Evolutionary conservation across 2,329 filamentous ascomycete species (phyloP), one percentile per base, ranked within the genome.

Genomic region (Paecilomyces variotii): DNA sequence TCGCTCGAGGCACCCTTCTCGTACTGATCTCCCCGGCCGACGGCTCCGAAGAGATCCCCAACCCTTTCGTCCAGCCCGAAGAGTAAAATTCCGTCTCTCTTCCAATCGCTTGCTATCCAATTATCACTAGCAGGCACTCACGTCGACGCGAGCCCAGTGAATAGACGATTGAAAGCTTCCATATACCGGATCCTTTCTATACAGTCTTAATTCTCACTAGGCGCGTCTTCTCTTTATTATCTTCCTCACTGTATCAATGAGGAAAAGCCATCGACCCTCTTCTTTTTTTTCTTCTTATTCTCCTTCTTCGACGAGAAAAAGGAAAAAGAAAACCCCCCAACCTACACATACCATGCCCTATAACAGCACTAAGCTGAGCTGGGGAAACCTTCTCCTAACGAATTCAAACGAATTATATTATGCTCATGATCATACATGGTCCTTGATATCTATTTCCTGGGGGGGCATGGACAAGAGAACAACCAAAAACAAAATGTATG

Each of bases 41-140:
- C 70, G 94, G 94, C 58, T 97, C 91, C 77, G 92, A 97, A 77
- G 88, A 93, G 76, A 99, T 99, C 68, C 85, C 89, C 67, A 99
- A 99, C 74, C 94, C 94, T 0, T 99, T 97, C 70, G 80, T 89
- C 56, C 86, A 90, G 69, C 80, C 83, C 26, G 87, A 91, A 54
- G 87, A 91, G 64, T 85, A 75, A 49, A 14, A 4, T 11, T 14
- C 26, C 57, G 4, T n/a, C 39, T 27, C 19, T 56, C 39, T 49
- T 51, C 27, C 35, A 19, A 53, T 52, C 14, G 19, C 25, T 35
- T 5, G 30, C 32, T 50, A 11, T 19, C 19, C 19, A 2, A 19
- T 14, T 2, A 9, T 11, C 50, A 4, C 2, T 52, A 6, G 14
- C 24, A n/a, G 14, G 4, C 45, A n/a, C 7, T 19, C 35, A 19